A percentile compares a stretch with the other conserved stretches of the same genome.
Conservation (phyloP, 768 basidiomycete genomes). For the Hirschioporus abietinus region DNA sequence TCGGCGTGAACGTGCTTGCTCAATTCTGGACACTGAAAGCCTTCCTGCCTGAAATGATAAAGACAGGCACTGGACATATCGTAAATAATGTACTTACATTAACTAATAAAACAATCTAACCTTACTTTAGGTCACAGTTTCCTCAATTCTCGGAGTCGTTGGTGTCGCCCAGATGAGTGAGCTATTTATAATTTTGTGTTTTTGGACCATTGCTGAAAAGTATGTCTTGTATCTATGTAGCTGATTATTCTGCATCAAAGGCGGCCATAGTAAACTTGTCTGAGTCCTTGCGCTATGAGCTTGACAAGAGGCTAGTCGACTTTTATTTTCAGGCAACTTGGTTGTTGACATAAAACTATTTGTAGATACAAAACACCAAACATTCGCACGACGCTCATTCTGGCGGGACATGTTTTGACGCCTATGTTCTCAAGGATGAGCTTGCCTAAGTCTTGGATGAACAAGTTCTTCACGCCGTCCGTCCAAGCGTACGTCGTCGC, state of each 20-base stretch:
- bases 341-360: constrained; percentile 10
- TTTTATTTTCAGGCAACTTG: constrained; percentile 2
- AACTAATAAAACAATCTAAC: constrained; percentile 13
- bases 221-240: constrained; percentile 29
- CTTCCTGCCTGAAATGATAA: constrained; percentile 87
- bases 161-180: constrained; percentile 74
- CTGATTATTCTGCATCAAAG: constrained; percentile 91
- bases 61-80: constrained; percentile 75
- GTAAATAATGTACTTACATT: constrained; percentile 36
- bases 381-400: constrained; percentile 85
- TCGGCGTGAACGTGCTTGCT: constrained; percentile 80
- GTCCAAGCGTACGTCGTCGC: constrained; percentile 70
- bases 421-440: constrained; percentile 63
- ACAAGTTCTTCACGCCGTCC: constrained; percentile 73
- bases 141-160: constrained; percentile 68
- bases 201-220: constrained; percentile 5
- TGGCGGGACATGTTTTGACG: constrained; percentile 77
- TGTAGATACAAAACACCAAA: constrained; percentile 62
- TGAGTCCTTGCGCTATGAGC: constrained; percentile 82
- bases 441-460: constrained; percentile 44
- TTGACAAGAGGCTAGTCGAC: constrained; percentile 60
- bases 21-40: constrained; percentile 93
- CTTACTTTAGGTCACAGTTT: constrained; percentile 59
- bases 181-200: constrained; percentile 21
- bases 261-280: constrained; percentile 80